Evolutionary conservation across 257 asterid species (phyloP).

Genomic region (Nicotiana obtusifolia): DNA sequence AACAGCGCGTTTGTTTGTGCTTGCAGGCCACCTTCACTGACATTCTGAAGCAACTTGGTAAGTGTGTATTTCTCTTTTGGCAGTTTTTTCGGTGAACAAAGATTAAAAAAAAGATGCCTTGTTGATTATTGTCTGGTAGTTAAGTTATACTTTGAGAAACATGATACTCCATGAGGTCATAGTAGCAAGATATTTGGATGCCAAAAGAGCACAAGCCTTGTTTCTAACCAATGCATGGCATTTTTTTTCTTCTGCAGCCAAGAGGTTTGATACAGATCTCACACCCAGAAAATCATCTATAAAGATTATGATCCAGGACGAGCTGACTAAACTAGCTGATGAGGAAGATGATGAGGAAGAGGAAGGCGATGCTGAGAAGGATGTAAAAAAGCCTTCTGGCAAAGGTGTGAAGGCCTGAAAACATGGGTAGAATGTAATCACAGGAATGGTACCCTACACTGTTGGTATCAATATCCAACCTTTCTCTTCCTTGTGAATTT

Average conservation of each 20-base stretch:
- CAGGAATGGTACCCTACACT: background rate
- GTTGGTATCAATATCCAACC: background rate
- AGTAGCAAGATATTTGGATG: background rate
- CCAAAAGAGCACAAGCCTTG: background rate
- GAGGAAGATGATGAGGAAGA: constrained; percentile 55
- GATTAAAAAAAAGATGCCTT: background rate
- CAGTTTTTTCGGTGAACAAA: background rate
- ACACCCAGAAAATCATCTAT: constrained; percentile 46
- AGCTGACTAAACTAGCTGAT: constrained; percentile 75
- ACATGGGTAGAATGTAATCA: constrained; percentile 4
- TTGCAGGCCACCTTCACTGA: constrained; percentile 94
- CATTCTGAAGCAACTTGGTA: constrained; percentile 86
- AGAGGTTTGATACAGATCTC: constrained; percentile 48
- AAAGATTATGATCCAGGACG: constrained; percentile 89
- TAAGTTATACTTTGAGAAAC: background rate
- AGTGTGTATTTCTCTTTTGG: constrained; percentile 9
- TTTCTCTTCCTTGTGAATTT: background rate
- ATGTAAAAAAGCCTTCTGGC: constrained; percentile 23
- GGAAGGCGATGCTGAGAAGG: constrained; percentile 34
- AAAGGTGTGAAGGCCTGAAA: constrained; percentile 45
- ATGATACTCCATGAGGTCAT: background rate
- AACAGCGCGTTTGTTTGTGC: constrained; percentile 7
- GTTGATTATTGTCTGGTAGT: background rate
- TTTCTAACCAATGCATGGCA: background rate
- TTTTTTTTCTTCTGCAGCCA: constrained; percentile 36